Evolutionary conservation across 768 basidiomycete species (phyloP).

Genomic region (Pulveroboletus ravenelii): DNA sequence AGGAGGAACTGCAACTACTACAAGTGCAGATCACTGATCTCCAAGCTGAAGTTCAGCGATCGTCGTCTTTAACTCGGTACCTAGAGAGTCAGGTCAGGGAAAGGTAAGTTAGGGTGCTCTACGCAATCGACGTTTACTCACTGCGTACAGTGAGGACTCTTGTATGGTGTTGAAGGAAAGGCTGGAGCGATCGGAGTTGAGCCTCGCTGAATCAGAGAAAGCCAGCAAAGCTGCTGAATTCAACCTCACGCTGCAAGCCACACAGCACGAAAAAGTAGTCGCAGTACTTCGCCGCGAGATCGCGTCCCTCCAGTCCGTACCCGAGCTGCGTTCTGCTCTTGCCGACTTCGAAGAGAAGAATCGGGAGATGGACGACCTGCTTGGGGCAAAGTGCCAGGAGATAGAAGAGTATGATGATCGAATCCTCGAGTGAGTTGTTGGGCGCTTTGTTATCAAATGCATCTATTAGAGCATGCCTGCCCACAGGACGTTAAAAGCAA

Average conservation of each 20-base stretch:
- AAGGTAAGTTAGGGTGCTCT: conserved; percentile 38
- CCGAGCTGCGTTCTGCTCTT: conserved; percentile 52
- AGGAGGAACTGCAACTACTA: conserved; percentile 48
- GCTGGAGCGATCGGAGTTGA: conserved; percentile 38
- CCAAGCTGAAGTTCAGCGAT: conserved; percentile 63
- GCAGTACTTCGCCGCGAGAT: conserved; percentile 56
- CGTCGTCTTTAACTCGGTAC: conserved; percentile 54
- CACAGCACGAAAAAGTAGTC: conserved; percentile 65
- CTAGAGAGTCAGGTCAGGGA: conserved; percentile 62
- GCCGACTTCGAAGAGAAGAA: conserved; percentile 64
- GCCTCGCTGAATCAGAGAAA: conserved; percentile 53
- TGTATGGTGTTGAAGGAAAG: conserved; percentile 37
- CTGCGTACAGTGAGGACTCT: conserved; percentile 42
- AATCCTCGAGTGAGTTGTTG: conserved; percentile 55
- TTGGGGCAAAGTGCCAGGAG: conserved; percentile 65
- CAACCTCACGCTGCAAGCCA: conserved; percentile 56
- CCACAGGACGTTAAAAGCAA: conserved; percentile 68
- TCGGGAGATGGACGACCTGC: conserved; percentile 69
- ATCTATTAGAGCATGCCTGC: conserved; percentile 3
- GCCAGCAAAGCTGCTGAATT: conserved; percentile 59
- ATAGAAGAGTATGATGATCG: conserved; percentile 84
- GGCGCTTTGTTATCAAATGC: conserved; percentile 2
- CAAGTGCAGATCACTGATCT: conserved; percentile 55
- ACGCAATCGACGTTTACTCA: conserved; percentile 1
- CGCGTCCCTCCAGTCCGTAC: conserved; percentile 44